phyloP scores from a whole-genome alignment of 768 basidiomycete species.

The Auriculariales sp. region DNA sequence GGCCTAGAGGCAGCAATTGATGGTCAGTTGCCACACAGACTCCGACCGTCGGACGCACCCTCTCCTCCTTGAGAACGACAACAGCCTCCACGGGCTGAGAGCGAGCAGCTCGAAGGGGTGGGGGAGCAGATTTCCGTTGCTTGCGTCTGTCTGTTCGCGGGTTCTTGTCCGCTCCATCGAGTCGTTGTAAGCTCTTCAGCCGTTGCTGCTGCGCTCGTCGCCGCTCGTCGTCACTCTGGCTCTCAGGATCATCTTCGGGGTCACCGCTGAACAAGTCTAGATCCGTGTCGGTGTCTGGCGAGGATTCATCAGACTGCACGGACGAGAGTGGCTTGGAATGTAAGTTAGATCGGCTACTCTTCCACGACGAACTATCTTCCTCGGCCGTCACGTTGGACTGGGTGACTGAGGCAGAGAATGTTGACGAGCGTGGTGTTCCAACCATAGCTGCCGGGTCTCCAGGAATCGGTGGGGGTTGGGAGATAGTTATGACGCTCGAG shows the following conservation, averaged over 20 bases:
- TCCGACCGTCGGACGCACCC: no score
- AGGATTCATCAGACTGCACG: no score
- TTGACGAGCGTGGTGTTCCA: slow-evolving; percentile 1
- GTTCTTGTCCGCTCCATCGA: neutral
- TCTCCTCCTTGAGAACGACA: slow-evolving; percentile 82
- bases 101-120: no score
- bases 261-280: neutral
- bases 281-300: neutral
- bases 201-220: neutral
- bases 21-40: neutral
- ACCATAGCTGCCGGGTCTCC: slow-evolving; percentile 23
- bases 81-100: slow-evolving; percentile 58
- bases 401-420: neutral
- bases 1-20: slow-evolving; percentile 28
- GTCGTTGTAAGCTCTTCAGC: neutral
- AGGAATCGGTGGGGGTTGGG: slow-evolving; percentile 51
- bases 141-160: no score
- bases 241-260: neutral
- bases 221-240: neutral
- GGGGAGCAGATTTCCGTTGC: no score
- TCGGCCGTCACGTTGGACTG: no score
- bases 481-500: slow-evolving; percentile 75
- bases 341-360: no score
- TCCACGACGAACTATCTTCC: no score
- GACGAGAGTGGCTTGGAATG: no score